Conservation (phyloP, 129 eudicot genomes). For the Flaveria sonorensis region DNA sequence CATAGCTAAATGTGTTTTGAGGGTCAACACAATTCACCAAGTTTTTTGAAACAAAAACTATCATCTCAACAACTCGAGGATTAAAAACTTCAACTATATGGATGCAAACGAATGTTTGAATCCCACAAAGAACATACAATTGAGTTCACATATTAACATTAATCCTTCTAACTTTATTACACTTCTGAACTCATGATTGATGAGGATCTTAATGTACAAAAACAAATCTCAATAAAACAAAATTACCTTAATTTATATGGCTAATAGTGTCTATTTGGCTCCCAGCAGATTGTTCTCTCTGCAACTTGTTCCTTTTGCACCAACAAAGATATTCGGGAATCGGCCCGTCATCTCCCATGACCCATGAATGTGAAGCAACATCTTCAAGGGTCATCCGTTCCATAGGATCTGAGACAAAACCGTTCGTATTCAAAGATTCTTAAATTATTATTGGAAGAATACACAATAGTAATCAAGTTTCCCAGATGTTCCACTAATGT, state of each 20-base stretch:
- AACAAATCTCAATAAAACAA: neutral
- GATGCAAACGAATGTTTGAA: constrained; percentile 3
- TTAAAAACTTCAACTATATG: neutral
- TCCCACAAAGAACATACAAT: neutral
- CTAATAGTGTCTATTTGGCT: constrained; percentile 32
- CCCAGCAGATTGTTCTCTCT: constrained; percentile 33
- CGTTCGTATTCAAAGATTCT: too few relatives aligned
- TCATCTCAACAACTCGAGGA: neutral
- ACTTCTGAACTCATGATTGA: constrained; percentile 34
- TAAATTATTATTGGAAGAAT: neutral
- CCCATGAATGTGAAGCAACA: constrained; percentile 75
- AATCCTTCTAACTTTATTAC: neutral
- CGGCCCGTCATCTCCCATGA: constrained; percentile 68
- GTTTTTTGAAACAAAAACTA: neutral
- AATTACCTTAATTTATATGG: constrained; percentile 29
- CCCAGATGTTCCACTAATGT: too few relatives aligned
- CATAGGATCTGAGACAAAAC: constrained; percentile 55
- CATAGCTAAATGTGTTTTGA: too few relatives aligned
- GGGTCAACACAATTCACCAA: neutral
- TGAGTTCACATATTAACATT: neutral
- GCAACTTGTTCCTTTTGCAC: constrained; percentile 60
- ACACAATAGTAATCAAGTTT: too few relatives aligned
- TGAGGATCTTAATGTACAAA: constrained; percentile 28
- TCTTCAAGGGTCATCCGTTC: constrained; percentile 60
- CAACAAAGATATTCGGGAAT: constrained; percentile 66